phyloP scores from a whole-genome alignment of 1,284 basidiomycete genomes.

The Malassezia sp. region DNA sequence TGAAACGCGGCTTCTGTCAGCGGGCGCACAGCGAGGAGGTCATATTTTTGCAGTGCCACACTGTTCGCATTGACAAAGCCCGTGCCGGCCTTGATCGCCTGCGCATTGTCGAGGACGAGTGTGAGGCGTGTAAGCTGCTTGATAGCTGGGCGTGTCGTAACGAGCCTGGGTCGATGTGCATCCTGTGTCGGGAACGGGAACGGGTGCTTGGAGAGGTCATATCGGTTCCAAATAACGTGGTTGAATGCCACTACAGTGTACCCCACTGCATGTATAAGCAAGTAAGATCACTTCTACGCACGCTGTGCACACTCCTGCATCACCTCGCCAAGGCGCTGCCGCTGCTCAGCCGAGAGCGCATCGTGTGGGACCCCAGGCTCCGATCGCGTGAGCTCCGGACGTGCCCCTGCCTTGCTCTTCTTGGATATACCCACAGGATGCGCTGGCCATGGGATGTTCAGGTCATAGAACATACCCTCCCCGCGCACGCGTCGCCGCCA shows the following conservation, averaged over 20 bases:
- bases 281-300: neutral
- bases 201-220: constrained; percentile 21
- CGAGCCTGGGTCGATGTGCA: constrained; percentile 17
- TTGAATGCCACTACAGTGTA: constrained; percentile 37
- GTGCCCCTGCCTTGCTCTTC: constrained; percentile 16
- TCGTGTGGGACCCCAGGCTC: neutral
- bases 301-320: constrained; percentile 21
- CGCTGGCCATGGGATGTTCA: constrained; percentile 34
- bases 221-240: constrained; percentile 25
- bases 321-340: constrained; percentile 15
- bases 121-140: constrained; percentile 43
- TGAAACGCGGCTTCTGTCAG: constrained; percentile 62
- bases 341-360: constrained; percentile 10
- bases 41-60: constrained; percentile 53
- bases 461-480: constrained; percentile 30
- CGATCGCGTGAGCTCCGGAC: neutral
- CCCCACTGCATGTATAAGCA: constrained; percentile 16
- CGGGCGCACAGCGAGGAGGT: constrained; percentile 63
- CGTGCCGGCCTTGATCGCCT: constrained; percentile 29
- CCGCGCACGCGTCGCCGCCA: no score
- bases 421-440: constrained; percentile 16
- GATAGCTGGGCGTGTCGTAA: constrained; percentile 4
- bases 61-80: constrained; percentile 30
- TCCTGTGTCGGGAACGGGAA: constrained; percentile 21
- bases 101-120: constrained; percentile 36